Evolutionary conservation across 768 basidiomycete species (phyloP).

Genomic region (Ephemerocybe angulata): DNA sequence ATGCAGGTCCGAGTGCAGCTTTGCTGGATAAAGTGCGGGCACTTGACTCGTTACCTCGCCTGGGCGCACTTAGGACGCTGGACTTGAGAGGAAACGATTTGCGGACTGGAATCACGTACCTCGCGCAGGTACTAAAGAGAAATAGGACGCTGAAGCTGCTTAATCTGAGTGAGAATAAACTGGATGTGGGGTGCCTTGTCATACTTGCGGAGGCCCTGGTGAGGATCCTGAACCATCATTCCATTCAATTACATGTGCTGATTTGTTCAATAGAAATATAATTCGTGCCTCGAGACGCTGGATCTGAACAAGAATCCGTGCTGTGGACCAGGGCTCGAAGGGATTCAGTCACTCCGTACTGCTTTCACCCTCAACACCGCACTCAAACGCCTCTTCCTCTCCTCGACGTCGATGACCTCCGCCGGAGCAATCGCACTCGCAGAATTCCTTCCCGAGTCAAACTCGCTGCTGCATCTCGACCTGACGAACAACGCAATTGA

Average conservation of each 20-base stretch:
- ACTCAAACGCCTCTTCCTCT: slow-evolving; percentile 89
- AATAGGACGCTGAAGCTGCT: slow-evolving; percentile 93
- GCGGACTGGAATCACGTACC: slow-evolving; percentile 78
- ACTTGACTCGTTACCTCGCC: slow-evolving; percentile 79
- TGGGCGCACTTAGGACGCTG: slow-evolving; percentile 83
- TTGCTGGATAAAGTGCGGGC: slow-evolving; percentile 85
- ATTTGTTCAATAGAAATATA: slow-evolving; percentile 73
- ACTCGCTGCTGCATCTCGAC: slow-evolving; percentile 86
- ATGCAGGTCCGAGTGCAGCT: slow-evolving; percentile 64
- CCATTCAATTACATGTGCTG: background rate
- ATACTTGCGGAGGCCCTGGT: slow-evolving; percentile 88
- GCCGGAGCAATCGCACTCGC: slow-evolving; percentile 91
- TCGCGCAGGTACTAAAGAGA: slow-evolving; percentile 93
- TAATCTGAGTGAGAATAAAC: slow-evolving; percentile 91
- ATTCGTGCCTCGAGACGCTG: slow-evolving; percentile 87
- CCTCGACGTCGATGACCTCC: slow-evolving; percentile 74
- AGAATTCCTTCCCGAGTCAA: slow-evolving; percentile 91
- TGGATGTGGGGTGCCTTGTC: slow-evolving; percentile 78
- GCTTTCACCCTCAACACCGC: slow-evolving; percentile 91
- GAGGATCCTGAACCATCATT: slow-evolving; percentile 23
- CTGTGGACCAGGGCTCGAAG: slow-evolving; percentile 83
- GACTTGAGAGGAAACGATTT: slow-evolving; percentile 94
- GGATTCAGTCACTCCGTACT: slow-evolving; percentile 87
- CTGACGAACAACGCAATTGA: slow-evolving; percentile 80
- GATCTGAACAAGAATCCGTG: slow-evolving; percentile 94